Base-by-base conservation (phyloP, 2,329 filamentous ascomycete species). In the Penicillium sp. region DNA sequence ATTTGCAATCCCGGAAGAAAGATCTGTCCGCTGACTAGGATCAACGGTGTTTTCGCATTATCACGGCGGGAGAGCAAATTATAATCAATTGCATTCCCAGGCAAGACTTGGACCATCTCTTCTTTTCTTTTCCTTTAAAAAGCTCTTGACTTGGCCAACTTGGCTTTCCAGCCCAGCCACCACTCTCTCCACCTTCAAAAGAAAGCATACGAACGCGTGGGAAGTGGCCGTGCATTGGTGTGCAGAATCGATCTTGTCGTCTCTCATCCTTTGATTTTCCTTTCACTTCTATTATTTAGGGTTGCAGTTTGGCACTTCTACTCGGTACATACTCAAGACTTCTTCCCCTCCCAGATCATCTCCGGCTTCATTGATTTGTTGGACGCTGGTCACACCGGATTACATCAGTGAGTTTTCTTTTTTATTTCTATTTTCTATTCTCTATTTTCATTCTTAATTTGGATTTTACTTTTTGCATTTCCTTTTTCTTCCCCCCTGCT, bases 321-420 rank as follows among this genome's bases (percentile, higher is more conserved):
- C 18, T 9, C 5, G 5, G 18, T 22, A 22, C 18, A 22, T 22
- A 22, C 18, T 22, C 18, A 9, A 9, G 18, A 22, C 18, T n/a
- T n/a, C 18, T 22, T 22, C 5, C 5, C 9, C 5, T 22, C 18
- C 18, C 18, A 22, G n/a, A n/a, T n/a, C n/a, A n/a, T n/a, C n/a
- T n/a, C 18, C 18, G 18, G 5, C 5, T 5, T 9, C 23, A 13
- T 38, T 41, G 23, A 39, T 38, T 47, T 42, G 39, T 28, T n/a
- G 37, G 32, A 34, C n/a, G 17, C 28, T 29, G 44, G 23, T 52
- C 41, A 39, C 49, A 52, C 48, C 32, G 28, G 40, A 51, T 52
- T 50, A 50, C 41, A 45, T 41, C 45, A 46, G 52, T 53, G 39
- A 44, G 46, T 50, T 44, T 39, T 37, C 23, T 33, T 42, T 46